These are phyloP conservation scores for Irpex sp. DNA, from an alignment of 1,284 basidiomycete genomes.

Conservation along the genomic window DNA sequence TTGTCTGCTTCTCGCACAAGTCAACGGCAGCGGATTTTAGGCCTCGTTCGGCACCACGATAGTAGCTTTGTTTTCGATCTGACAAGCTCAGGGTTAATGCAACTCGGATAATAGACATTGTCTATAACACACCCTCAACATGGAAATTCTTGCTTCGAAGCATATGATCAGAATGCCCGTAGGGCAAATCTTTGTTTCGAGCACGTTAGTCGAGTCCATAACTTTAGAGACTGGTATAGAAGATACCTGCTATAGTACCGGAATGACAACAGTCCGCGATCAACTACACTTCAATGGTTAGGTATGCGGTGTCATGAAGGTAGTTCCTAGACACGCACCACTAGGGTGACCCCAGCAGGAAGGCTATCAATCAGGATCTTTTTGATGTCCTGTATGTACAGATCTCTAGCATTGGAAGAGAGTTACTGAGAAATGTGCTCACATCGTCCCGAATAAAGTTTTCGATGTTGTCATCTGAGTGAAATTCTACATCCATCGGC, in stretches of 20 bases:
- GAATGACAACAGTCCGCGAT: slow-evolving; percentile 25
- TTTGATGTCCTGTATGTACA: slow-evolving; percentile 10
- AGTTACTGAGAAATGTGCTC: background rate
- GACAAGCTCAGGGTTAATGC: background rate
- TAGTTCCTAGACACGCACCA: slow-evolving; percentile 11
- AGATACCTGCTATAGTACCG: slow-evolving; percentile 21
- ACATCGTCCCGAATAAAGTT: slow-evolving; percentile 15
- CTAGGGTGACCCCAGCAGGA: slow-evolving; percentile 4
- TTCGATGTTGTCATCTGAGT: background rate
- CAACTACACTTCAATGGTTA: slow-evolving; percentile 11
- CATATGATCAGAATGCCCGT: slow-evolving; percentile 6
- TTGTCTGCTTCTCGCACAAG: background rate
- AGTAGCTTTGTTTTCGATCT: background rate
- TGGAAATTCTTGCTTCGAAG: background rate
- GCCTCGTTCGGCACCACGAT: background rate
- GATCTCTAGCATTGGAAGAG: background rate
- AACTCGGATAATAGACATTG: too few species aligned
- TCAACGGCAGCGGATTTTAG: background rate
- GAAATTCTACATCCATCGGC: slow-evolving; percentile 9
- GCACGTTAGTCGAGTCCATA: background rate
- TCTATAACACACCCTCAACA: background rate
- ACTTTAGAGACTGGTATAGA: too few species aligned
- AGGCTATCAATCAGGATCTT: background rate
- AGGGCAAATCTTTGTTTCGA: slow-evolving; percentile 9
- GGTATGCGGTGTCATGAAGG: background rate